Conservation (phyloP, 106 monocot genomes). For the Cymbidium sinense region DNA sequence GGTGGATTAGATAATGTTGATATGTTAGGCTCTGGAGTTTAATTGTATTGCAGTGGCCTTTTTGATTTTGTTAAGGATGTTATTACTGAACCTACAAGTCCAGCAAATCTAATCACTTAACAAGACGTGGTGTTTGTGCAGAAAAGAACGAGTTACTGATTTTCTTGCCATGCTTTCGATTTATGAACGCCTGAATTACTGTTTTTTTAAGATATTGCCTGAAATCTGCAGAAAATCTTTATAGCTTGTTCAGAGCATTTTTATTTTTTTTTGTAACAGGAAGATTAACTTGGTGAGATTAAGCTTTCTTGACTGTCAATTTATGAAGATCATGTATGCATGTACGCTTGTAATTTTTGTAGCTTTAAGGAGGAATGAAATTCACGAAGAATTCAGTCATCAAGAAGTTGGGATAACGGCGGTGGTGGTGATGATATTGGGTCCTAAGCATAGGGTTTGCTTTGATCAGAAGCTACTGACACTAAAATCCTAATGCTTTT, state of each 20-base stretch:
- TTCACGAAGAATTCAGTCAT: neutral
- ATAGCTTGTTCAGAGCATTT: neutral
- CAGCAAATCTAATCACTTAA: neutral
- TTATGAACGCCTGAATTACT: neutral
- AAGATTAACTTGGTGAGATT: neutral
- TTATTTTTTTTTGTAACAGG: neutral
- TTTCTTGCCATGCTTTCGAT: neutral
- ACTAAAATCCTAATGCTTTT: neutral
- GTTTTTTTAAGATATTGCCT: neutral
- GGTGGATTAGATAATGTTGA: neutral
- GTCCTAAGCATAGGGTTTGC: neutral
- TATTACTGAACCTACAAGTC: neutral
- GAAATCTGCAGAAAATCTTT: neutral
- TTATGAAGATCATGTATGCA: neutral
- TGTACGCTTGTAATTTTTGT: neutral
- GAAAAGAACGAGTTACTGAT: neutral
- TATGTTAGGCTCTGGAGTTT: neutral
- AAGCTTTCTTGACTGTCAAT: neutral
- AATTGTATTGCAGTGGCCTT: neutral
- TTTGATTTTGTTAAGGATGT: neutral
- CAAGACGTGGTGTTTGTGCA: neutral
- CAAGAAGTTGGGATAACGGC: neutral
- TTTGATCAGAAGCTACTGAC: neutral
- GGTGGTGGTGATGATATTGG: neutral
- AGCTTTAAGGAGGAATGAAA: neutral